Conservation (phyloP, 257 asterid genomes). For the Nicotiana benthamiana region DNA sequence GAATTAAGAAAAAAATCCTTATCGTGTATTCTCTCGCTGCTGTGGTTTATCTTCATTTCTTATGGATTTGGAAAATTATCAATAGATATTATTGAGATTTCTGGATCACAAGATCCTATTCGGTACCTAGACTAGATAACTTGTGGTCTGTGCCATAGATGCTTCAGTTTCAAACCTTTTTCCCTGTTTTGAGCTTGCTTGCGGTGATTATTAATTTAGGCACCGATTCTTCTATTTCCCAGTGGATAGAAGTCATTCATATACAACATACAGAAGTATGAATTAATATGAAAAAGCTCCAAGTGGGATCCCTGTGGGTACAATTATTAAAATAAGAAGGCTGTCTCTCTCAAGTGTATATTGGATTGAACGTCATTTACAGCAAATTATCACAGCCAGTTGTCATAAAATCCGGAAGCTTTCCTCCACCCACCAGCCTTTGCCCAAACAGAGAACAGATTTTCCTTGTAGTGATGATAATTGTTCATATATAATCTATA, state of each 20-base stretch:
- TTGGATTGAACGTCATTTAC: neutral
- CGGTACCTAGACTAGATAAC: neutral
- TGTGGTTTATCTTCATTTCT: neutral
- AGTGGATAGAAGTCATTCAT: neutral
- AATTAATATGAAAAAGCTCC: neutral
- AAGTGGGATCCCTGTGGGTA: neutral
- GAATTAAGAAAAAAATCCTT: neutral
- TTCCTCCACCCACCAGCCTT: neutral
- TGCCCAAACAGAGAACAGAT: neutral
- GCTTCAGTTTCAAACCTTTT: neutral
- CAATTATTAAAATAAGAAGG: neutral
- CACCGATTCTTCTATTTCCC: neutral
- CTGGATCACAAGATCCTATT: neutral
- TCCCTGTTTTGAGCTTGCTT: neutral
- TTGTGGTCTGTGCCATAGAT: neutral
- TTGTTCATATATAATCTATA: neutral
- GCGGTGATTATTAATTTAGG: neutral
- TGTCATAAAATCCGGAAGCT: neutral
- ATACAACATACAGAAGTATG: neutral
- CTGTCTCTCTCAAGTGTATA: neutral
- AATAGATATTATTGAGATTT: neutral
- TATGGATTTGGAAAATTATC: neutral
- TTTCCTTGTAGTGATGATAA: neutral
- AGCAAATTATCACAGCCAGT: neutral
- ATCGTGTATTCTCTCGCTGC: neutral